A percentile compares a stretch with the other conserved stretches of the same genome.
These are phyloP conservation scores for Colletotrichum tropicale DNA, from an alignment of 2,329 filamentous ascomycete genomes.

Conservation along the genomic window DNA sequence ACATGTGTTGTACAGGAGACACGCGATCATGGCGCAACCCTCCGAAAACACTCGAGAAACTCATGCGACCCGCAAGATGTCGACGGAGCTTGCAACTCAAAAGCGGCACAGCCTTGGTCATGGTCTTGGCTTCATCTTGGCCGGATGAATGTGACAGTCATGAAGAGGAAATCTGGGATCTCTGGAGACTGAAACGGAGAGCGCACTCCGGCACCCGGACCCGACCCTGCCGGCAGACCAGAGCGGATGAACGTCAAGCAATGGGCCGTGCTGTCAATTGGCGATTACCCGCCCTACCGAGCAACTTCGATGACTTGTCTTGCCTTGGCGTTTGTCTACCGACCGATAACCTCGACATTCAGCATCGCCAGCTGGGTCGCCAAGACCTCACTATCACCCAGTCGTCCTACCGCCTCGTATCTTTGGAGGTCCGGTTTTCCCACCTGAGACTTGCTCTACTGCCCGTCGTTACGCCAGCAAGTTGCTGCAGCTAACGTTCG, in stretches of 20 bases:
- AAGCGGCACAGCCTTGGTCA: background rate
- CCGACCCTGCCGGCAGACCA: background rate
- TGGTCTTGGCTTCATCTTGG: slow-evolving; percentile 9
- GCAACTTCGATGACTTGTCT: background rate
- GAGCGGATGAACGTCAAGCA: background rate
- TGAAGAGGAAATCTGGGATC: background rate
- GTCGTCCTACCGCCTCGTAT: background rate
- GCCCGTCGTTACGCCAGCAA: background rate
- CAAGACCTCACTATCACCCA: background rate
- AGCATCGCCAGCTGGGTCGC: background rate
- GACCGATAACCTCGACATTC: background rate
- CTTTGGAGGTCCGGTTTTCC: background rate
- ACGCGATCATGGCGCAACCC: background rate
- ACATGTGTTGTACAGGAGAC: background rate
- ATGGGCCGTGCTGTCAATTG: slow-evolving; percentile 7
- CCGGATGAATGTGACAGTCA: slow-evolving; percentile 4
- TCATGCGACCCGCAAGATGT: background rate
- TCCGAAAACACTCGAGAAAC: background rate
- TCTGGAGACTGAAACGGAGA: background rate
- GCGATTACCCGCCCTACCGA: slow-evolving; percentile 1
- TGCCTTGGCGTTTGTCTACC: background rate
- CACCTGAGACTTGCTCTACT: background rate
- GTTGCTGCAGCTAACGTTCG: background rate
- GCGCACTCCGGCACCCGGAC: background rate
- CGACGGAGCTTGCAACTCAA: background rate